These are phyloP conservation scores for Angophora floribunda DNA, from an alignment of 345 rosid species.

Conservation along the genomic window DNA sequence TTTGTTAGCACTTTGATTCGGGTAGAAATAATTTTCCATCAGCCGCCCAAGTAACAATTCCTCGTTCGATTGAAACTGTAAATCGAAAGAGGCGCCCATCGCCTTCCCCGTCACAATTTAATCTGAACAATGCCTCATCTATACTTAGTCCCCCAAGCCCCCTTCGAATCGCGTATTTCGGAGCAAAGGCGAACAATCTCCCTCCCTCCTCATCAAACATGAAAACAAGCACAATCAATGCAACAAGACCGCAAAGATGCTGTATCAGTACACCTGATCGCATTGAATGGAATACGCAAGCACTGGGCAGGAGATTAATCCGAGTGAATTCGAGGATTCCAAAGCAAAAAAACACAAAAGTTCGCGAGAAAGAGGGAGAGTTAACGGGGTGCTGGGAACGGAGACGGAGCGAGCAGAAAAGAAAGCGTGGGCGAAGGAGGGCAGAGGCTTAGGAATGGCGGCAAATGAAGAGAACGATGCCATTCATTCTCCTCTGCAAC, in stretches of 20 bases:
- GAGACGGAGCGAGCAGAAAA: constrained; percentile 8
- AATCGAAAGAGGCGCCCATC: background rate
- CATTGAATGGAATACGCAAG: background rate
- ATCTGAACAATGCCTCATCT: background rate
- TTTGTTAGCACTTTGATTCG: too few species aligned
- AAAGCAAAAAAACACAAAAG: background rate
- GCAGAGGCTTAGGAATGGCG: constrained; percentile 6
- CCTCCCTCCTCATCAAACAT: background rate
- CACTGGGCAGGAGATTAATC: background rate
- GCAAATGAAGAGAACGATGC: constrained; percentile 11
- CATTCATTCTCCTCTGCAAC: background rate
- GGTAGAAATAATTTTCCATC: too few species aligned
- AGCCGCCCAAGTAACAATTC: background rate
- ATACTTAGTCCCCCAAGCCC: background rate
- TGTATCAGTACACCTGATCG: background rate
- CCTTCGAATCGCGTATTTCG: background rate
- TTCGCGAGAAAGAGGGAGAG: background rate
- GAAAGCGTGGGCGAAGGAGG: constrained; percentile 1
- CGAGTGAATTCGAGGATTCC: background rate
- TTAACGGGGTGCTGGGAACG: constrained; percentile 1
- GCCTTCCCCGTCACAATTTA: background rate
- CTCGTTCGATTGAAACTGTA: background rate
- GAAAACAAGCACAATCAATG: background rate
- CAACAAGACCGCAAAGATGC: background rate
- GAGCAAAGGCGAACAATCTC: background rate